Conservation (phyloP, 1,284 basidiomycete genomes). For the Irpex rosettiformis region DNA sequence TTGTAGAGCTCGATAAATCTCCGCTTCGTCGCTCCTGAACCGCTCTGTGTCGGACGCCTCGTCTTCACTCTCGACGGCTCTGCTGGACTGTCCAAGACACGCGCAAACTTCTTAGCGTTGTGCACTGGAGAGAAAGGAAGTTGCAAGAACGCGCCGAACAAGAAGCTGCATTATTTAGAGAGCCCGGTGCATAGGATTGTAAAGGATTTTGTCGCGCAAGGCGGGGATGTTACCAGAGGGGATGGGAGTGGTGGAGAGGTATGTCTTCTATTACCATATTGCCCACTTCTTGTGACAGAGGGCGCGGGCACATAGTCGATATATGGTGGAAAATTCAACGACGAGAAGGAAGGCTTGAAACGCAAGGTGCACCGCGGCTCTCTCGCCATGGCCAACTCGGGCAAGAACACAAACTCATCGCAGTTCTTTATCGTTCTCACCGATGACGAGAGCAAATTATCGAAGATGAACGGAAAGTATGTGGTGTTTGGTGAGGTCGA, state of each 20-base stretch:
- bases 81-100: slow-evolving; percentile 40
- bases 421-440: slow-evolving; percentile 50
- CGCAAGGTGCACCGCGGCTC: slow-evolving; percentile 36
- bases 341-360: slow-evolving; percentile 45
- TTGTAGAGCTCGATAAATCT: slow-evolving; percentile 30
- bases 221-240: slow-evolving; percentile 46
- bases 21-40: slow-evolving; percentile 32
- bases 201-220: slow-evolving; percentile 46
- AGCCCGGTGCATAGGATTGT: slow-evolving; percentile 44
- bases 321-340: slow-evolving; percentile 48
- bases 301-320: slow-evolving; percentile 32
- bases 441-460: slow-evolving; percentile 35
- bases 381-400: slow-evolving; percentile 47
- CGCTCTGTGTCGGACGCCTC: slow-evolving; percentile 35
- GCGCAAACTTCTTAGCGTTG: slow-evolving; percentile 43
- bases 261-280: slow-evolving; percentile 10
- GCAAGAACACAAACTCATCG: slow-evolving; percentile 43
- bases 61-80: slow-evolving; percentile 37
- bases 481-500: slow-evolving; percentile 41
- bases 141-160: slow-evolving; percentile 47
- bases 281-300: background rate
- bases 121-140: slow-evolving; percentile 44
- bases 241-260: slow-evolving; percentile 52
- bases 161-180: slow-evolving; percentile 39
- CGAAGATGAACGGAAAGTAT: slow-evolving; percentile 45